Conservation (phyloP, 2,329 filamentous ascomycete genomes). For the Ploettnerulaceae sp. region DNA sequence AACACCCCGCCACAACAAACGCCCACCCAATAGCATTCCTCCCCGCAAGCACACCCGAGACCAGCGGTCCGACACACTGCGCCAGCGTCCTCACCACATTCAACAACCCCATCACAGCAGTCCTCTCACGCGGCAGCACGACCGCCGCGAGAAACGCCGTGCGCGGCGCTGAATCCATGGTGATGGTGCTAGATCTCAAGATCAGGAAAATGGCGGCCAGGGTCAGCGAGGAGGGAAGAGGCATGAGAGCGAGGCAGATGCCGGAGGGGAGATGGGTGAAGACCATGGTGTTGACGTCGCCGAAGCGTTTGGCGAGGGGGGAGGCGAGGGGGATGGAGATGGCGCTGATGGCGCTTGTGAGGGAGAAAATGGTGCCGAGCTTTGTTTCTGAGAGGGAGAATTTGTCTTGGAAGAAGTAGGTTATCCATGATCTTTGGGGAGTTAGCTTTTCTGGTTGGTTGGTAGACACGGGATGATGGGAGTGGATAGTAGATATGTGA, state of each 20-base stretch:
- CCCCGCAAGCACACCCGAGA: conserved; percentile 58
- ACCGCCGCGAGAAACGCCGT: conserved; percentile 64
- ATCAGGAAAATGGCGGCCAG: conserved; percentile 56
- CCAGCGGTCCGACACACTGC: conserved; percentile 55
- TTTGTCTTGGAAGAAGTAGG: conserved; percentile 48
- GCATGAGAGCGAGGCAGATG: conserved; percentile 59
- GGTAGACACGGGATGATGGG: no score
- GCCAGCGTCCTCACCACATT: conserved; percentile 63
- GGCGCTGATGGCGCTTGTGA: conserved; percentile 46
- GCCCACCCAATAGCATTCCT: conserved; percentile 53
- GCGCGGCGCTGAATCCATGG: conserved; percentile 67
- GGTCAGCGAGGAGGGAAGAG: conserved; percentile 47
- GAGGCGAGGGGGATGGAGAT: conserved; percentile 48
- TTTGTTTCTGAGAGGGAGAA: conserved; percentile 44
- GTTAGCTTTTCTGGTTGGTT: no score
- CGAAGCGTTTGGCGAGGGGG: conserved; percentile 49
- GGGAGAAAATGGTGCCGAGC: conserved; percentile 51
- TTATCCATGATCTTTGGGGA: conserved; percentile 56
- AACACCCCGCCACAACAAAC: conserved; percentile 55
- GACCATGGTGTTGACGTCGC: conserved; percentile 69
- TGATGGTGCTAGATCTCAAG: conserved; percentile 55
- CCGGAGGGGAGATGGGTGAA: conserved; percentile 68
- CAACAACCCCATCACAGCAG: conserved; percentile 64
- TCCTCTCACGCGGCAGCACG: conserved; percentile 59
- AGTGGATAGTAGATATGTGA: no score